Evolutionary conservation across 129 eudicot species (phyloP).

Genomic region (Kitagawia praeruptora): DNA sequence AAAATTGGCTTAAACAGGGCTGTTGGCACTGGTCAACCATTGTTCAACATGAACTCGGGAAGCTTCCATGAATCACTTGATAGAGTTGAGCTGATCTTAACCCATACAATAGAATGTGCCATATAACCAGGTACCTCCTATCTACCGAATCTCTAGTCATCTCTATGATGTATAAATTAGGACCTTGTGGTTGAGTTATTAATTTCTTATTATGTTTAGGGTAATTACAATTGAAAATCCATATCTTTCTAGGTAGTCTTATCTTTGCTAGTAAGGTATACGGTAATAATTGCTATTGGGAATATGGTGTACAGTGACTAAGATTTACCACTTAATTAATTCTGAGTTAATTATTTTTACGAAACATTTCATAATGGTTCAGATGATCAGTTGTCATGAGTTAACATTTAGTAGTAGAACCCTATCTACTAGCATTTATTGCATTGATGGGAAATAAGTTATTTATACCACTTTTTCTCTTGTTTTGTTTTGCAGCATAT

Average conservation of each 20-base stretch:
- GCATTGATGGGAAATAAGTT: too few species aligned
- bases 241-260: neutral
- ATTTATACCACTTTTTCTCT: too few species aligned
- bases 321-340: too few species aligned
- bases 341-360: too few species aligned
- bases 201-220: neutral
- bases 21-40: slow-evolving; percentile 72
- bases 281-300: too few species aligned
- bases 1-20: slow-evolving; percentile 39
- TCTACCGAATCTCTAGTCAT: neutral
- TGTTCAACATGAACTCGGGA: slow-evolving; percentile 90
- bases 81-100: slow-evolving; percentile 80
- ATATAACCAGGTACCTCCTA: slow-evolving; percentile 12
- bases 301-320: too few species aligned
- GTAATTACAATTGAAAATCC: neutral
- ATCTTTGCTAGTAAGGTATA: neutral
- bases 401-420: too few species aligned
- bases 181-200: neutral
- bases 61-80: slow-evolving; percentile 86
- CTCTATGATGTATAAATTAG: neutral
- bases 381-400: too few species aligned
- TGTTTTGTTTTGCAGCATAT: too few species aligned
- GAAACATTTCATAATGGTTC: too few species aligned
- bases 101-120: slow-evolving; percentile 24
- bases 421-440: too few species aligned